Conservation (phyloP, 192 early-diverging fungal genomes). For the Entomortierella chlamydospora region DNA sequence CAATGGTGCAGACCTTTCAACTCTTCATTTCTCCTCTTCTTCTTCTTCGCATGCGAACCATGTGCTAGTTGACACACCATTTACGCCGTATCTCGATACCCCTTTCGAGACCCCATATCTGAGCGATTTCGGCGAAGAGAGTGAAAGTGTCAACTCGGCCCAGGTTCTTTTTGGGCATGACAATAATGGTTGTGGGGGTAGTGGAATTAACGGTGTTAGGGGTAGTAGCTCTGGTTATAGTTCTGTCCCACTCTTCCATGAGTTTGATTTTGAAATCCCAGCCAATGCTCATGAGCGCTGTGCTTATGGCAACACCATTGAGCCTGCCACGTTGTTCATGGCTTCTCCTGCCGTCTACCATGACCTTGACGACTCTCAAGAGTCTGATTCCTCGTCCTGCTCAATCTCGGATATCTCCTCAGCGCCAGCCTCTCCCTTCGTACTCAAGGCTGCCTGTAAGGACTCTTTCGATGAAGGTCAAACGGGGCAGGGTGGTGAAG, state of each 20-base stretch:
- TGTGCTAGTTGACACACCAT: constrained; percentile 13
- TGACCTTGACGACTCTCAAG: background rate
- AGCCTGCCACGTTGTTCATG: constrained; percentile 25
- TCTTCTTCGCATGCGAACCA: background rate
- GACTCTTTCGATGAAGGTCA: too few relatives aligned
- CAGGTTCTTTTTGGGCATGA: background rate
- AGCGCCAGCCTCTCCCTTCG: background rate
- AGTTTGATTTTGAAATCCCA: constrained; percentile 9
- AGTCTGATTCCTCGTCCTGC: background rate
- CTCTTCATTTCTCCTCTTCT: background rate
- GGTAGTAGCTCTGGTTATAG: background rate
- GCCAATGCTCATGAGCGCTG: background rate
- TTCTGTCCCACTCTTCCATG: constrained; percentile 21
- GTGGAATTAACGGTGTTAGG: background rate
- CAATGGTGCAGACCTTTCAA: background rate
- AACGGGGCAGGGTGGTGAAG: background rate
- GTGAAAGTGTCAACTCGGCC: constrained; percentile 2
- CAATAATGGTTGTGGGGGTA: background rate
- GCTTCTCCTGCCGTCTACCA: background rate
- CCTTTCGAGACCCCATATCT: constrained; percentile 35
- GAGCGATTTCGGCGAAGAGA: constrained; percentile 10
- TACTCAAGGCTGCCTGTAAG: background rate
- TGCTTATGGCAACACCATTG: constrained; percentile 9
- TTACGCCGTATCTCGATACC: constrained; percentile 28
- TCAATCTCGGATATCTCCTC: background rate